Base-by-base conservation (phyloP, 768 basidiomycete genomes). In the Dictyophora rubrovolvata region DNA sequence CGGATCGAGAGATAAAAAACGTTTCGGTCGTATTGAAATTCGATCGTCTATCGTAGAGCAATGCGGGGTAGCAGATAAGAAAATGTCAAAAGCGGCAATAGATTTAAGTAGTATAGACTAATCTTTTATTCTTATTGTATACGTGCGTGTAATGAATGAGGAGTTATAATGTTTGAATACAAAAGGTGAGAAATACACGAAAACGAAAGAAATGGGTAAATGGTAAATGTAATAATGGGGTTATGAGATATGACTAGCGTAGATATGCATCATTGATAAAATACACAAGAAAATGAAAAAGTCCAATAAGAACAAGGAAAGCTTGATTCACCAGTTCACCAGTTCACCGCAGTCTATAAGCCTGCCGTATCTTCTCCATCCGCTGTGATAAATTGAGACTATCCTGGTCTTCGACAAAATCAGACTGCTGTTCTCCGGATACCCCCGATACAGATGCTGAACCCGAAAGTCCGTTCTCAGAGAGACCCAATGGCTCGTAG, bases 321-420 rank as follows among this genome's bases (percentile, higher is more conserved):
- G 7, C 28, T 28, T 7, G 28, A 28, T 21, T 59, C 46, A n/a
- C n/a, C n/a, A n/a, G n/a, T n/a, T n/a, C n/a, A n/a, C n/a, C n/a
- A n/a, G n/a, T n/a, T n/a, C n/a, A 59, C 10, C 35, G 57, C n/a
- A 59, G 37, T 17, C 36, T 50, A 53, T 59, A 59, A 12, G 57
- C 57, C 23, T 59, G 36, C 20, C 57, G 23, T 17, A 59, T 59
- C 23, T 36, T 53, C 48, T 59, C 57, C 57, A 59, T 59, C 23
- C 57, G 49, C 8, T 59, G 33, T n/a, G 50, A n/a, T 23, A 59
- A 21, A 14, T 20, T 36, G 5, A 48, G 48, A 52, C 57, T 59
- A 48, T 59, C 57, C 35, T 59, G 48, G 36, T 59, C 57, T 33
- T 59, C 48, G 7, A 28, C 28, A 48, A 37, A 37, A 37, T 28